Base-by-base conservation (phyloP, 805 yeast species). In the Debaryomyces hansenii region DNA sequence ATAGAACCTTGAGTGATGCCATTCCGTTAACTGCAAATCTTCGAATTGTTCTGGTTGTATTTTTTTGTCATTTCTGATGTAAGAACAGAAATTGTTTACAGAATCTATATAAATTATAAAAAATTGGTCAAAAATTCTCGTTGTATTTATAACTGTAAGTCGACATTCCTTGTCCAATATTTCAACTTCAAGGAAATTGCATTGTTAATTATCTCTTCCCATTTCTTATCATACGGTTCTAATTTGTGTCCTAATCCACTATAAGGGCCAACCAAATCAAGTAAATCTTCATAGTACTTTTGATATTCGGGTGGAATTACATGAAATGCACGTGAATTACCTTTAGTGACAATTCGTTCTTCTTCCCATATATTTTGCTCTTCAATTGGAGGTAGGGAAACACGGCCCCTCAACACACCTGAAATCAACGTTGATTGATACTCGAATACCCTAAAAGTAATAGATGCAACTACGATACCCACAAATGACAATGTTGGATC, bases 401-500 rank as follows among this genome's bases (percentile, higher is more conserved):
- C 59, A 37, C 82, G 70, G 0, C 83, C 83, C 4, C 79, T 61
- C 66, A 85, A 80, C 2, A 82, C 80, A 47, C 90, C 72, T 2
- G 87, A 79, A 27, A 87, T 68, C 57, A 83, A 75, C 6, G 83
- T 72, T 0, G 86, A 89, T 58, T 87, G 94, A 41, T 79, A 67
- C 48, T 77, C 81, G 12, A 85, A 77, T 1, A 78, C 66, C 43
- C 87, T 73, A 50, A 84, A 82, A 5, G 90, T 87, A 0, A 85
- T 66, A 4, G 82, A 81, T 50, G 79, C 77, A 34, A 81, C 70
- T 2, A 87, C 85, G 12, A 84, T 64, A 0, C 87, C 84, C 31
- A 85, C 74, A 29, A 86, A 73, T 0, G 83, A 82, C 28, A 89
- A 56, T 1, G 87, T 78, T 0, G 90, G 89, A 51, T 85, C 87